A percentile compares a stretch with the other conserved stretches of the same genome.
phyloP scores from a whole-genome alignment of 441 rosid genomes.

The Eruca vesicaria region DNA sequence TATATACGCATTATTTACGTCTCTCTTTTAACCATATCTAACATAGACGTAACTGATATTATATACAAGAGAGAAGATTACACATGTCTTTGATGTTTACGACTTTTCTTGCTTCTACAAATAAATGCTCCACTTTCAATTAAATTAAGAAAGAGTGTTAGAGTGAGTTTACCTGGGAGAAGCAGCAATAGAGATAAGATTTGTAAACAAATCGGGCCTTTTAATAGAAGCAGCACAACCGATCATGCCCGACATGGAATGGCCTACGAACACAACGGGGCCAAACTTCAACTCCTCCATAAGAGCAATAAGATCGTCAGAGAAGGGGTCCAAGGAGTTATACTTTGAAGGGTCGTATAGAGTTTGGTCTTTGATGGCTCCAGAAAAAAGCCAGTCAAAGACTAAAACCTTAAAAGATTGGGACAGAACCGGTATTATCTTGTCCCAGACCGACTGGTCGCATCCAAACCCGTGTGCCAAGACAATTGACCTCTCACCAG shows the following conservation, averaged over 20 bases:
- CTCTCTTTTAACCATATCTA: background rate
- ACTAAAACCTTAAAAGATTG: slow-evolving; percentile 48
- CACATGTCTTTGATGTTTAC: background rate
- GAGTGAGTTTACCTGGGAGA: slow-evolving; percentile 66
- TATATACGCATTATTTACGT: background rate
- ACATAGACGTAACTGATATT: background rate
- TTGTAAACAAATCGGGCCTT: slow-evolving; percentile 69
- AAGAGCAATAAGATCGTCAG: slow-evolving; percentile 58
- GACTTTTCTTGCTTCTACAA: background rate
- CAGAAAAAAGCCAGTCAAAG: slow-evolving; percentile 81
- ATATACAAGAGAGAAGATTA: background rate
- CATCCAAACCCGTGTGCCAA: slow-evolving; percentile 79
- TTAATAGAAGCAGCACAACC: slow-evolving; percentile 81
- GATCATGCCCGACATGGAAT: slow-evolving; percentile 87
- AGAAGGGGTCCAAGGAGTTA: slow-evolving; percentile 56
- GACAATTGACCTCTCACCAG: slow-evolving; percentile 48
- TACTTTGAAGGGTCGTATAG: slow-evolving; percentile 59
- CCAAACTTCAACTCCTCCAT: slow-evolving; percentile 55
- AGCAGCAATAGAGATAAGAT: slow-evolving; percentile 56
- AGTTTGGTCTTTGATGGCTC: slow-evolving; percentile 53
- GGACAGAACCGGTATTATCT: slow-evolving; percentile 52
- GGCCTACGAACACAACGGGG: slow-evolving; percentile 63
- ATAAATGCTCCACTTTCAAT: background rate
- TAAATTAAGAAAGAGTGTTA: background rate
- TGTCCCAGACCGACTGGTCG: slow-evolving; percentile 79